Conservation (phyloP, 2,329 filamentous ascomycete species). For the Bipolaris zeicola region DNA sequence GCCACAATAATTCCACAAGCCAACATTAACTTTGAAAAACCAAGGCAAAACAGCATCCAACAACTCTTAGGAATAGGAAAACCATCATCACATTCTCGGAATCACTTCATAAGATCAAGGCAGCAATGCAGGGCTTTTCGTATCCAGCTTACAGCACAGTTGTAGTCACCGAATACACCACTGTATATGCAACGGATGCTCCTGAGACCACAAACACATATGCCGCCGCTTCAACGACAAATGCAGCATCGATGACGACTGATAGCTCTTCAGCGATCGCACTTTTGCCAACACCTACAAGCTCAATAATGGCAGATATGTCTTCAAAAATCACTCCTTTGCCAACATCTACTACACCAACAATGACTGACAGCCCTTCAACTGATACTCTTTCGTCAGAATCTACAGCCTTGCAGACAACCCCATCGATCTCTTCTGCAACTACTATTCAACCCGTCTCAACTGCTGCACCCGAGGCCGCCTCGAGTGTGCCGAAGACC, state of each 20-base stretch:
- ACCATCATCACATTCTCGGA: too few relatives aligned
- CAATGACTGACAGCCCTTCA: too few relatives aligned
- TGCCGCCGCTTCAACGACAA: background rate
- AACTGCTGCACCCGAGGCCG: background rate
- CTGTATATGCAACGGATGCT: slow-evolving; percentile 2
- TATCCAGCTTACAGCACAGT: background rate
- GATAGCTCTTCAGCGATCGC: background rate
- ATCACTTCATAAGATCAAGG: background rate
- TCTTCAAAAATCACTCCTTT: too few relatives aligned
- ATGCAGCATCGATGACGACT: background rate
- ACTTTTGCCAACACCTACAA: background rate
- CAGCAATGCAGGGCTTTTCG: background rate
- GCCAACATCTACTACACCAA: too few relatives aligned
- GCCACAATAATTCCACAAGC: background rate
- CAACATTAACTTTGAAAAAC: too few relatives aligned
- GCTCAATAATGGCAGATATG: too few relatives aligned
- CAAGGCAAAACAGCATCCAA: too few relatives aligned
- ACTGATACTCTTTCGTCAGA: background rate
- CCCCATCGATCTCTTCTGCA: background rate
- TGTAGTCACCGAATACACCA: slow-evolving; percentile 2
- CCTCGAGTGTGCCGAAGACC: background rate
- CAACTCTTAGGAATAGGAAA: too few relatives aligned
- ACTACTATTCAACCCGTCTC: background rate
- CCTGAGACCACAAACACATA: background rate
- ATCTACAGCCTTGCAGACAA: background rate